These are phyloP conservation scores for Diplodia sapinea DNA, from an alignment of 2,329 filamentous ascomycete genomes.

Conservation along the genomic window DNA sequence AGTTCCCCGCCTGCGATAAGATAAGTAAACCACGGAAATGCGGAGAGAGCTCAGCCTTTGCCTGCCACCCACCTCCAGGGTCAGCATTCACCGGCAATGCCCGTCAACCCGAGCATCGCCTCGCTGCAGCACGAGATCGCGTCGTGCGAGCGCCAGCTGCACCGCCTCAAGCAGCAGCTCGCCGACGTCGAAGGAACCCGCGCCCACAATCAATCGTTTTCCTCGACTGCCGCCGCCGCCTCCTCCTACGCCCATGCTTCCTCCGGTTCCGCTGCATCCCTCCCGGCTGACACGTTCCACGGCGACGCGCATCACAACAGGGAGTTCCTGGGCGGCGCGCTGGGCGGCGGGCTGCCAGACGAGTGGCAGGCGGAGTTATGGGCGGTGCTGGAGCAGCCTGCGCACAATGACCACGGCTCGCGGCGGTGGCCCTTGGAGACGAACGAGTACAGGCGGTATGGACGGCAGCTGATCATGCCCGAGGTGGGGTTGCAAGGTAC, in stretches of 20 bases:
- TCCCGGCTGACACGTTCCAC: conserved; percentile 35
- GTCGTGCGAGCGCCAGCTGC: conserved; percentile 50
- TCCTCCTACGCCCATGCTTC: conserved; percentile 36
- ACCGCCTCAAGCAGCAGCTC: conserved; percentile 49
- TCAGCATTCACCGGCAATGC: background rate
- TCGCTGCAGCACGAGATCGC: conserved; percentile 51
- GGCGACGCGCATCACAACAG: conserved; percentile 35
- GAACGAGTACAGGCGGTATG: conserved; percentile 85
- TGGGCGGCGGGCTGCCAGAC: conserved; percentile 50
- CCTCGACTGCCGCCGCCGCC: background rate
- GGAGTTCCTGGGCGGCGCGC: conserved; percentile 42
- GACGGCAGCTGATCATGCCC: conserved; percentile 87
- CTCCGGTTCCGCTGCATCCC: conserved; percentile 35
- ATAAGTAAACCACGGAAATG: conserved; percentile 1
- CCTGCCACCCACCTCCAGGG: background rate
- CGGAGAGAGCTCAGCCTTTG: background rate
- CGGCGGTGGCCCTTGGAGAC: conserved; percentile 68
- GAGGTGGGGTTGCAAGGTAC: conserved; percentile 76
- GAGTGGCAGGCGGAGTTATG: conserved; percentile 52
- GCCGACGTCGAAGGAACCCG: conserved; percentile 47
- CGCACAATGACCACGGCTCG: conserved; percentile 35
- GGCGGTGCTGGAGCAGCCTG: conserved; percentile 42
- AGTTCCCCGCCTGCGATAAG: conserved; percentile 24
- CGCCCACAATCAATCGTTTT: background rate
- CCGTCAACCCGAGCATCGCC: conserved; percentile 36